Base-by-base conservation (phyloP, 202 grass and related monocot species). In the Elaeis oleifera region DNA sequence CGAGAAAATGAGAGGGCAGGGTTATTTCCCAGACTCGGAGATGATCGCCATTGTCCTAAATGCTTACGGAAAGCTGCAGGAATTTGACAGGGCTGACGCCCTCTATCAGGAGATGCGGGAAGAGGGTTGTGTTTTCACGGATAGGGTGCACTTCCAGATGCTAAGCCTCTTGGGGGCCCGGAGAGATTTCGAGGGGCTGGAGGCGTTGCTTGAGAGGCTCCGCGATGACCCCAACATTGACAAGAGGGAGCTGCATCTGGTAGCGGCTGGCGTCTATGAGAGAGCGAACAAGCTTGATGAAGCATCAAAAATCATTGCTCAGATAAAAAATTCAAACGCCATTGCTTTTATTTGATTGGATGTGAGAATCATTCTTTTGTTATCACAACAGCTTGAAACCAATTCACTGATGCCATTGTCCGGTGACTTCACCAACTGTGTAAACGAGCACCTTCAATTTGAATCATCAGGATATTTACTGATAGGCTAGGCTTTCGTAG, bases 81-180 rank as follows among this genome's bases (percentile, higher is more conserved):
- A 91, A 48, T 97, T 89, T 4, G 82, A 92, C 50, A 82, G 70
- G 71, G 88, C 84, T 1, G 67, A 69, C 0, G 65, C 56, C 1
- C 64, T 97, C 18, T 84, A 97, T 73, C 44, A 61, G 53, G 69
- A 69, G 24, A 85, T 89, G 88, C 74, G 70, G 65, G 82, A 82
- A 49, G 82, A 86, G 83, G 85, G 82, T 0, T 89, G 94, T 22
- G 74, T 89, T n/a, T 92, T 97, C 77, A 86, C 88, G 19, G 88
- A 92, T 49, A 69, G 88, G 58, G 94, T 92, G 59, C 88, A 97
- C 65, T 92, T 92, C 73, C 94, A 97, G 80, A 97, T 97, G 94
- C 72, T 92, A 52, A 89, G 88, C 61, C 80, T 97, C 49, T 61
- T 97, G 36, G 88, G 94, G 19, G 85, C 83, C 19, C 80, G 79